Base-by-base conservation (phyloP, 2,329 filamentous ascomycete genomes). In the Sarocladiaceae sp. region DNA sequence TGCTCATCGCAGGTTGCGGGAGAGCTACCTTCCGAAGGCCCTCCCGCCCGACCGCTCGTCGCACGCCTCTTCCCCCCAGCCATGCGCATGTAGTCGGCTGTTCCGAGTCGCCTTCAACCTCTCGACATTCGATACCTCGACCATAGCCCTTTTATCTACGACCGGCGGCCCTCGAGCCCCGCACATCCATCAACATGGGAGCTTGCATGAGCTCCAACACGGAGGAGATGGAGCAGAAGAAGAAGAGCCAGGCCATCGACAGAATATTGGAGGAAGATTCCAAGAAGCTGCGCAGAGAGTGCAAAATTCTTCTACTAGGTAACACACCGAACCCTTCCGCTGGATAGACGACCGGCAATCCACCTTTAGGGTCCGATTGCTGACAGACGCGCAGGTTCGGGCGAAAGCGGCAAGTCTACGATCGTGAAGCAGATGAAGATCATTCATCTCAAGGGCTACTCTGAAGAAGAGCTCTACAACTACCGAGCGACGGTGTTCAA, bases 381-480 rank as follows among this genome's bases (percentile, higher is more conserved):
- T 57, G 40, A 58, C 40, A 23, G 32, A 10, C 26, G 45, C 24
- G 53, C 63, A 96, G 93, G 93, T 53, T 97, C 93, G 53, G 93
- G 93, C 53, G 93, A 98, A 72, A 97, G 91, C 67, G 93, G 93
- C 55, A 98, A 98, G 69, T 97, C 93, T 47, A 98, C 93, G 9
- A 97, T 98, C 58, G 93, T 98, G 55, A 98, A 98, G 68, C 93
- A 98, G 74, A 98, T 98, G 93, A 98, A 97, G 70, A 98, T 98
- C 57, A 97, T 98, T 60, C 93, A 98, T 61, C 85, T 97, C 58
- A 95, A 96, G 68, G 93, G 93, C 49, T 98, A 98, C 67, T 90
- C 88, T 10, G 82, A 88, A 54, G 91, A 97, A 57, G 93, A 98
- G 66, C 76, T 97, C 41, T 85, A 85, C 58, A 84, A 95, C 62